phyloP scores from a whole-genome alignment of 169 alveolate species.

The Plasmodium knowlesi region DNA sequence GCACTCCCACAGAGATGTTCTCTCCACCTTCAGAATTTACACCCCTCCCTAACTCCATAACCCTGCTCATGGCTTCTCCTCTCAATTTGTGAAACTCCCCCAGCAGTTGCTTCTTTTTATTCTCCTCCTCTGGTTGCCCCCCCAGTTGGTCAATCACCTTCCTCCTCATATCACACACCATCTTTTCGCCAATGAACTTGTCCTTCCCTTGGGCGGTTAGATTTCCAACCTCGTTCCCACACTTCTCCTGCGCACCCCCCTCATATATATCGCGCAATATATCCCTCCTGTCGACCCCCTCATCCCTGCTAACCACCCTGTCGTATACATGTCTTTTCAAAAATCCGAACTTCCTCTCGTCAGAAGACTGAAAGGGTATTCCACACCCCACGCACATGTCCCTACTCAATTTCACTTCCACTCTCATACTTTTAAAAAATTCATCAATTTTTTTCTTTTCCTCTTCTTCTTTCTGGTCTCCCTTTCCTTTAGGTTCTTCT shows the following conservation, averaged over 20 bases:
- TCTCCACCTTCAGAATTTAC: background rate
- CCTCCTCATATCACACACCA: background rate
- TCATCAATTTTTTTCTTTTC: slow-evolving; percentile 40
- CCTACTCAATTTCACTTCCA: slow-evolving; percentile 28
- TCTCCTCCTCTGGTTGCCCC: background rate
- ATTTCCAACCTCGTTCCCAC: background rate
- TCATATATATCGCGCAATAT: slow-evolving; percentile 45
- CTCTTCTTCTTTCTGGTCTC: background rate
- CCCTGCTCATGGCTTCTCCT: background rate
- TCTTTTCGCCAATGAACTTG: no score
- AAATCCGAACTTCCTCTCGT: slow-evolving; percentile 47
- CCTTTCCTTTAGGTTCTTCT: background rate
- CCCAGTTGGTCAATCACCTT: background rate
- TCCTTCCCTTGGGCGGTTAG: background rate
- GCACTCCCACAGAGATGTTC: background rate
- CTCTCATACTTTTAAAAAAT: slow-evolving; percentile 51
- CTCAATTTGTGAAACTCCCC: background rate
- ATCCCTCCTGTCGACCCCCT: slow-evolving; percentile 10
- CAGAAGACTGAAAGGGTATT: slow-evolving; percentile 74
- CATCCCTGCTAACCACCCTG: slow-evolving; percentile 26
- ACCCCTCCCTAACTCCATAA: background rate
- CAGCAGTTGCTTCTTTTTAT: background rate
- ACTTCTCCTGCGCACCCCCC: background rate
- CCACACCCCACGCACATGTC: slow-evolving; percentile 83
- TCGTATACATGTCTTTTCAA: slow-evolving; percentile 46